These are phyloP conservation scores for Trametes coccinea DNA, from an alignment of 768 basidiomycete species.

Conservation along the genomic window DNA sequence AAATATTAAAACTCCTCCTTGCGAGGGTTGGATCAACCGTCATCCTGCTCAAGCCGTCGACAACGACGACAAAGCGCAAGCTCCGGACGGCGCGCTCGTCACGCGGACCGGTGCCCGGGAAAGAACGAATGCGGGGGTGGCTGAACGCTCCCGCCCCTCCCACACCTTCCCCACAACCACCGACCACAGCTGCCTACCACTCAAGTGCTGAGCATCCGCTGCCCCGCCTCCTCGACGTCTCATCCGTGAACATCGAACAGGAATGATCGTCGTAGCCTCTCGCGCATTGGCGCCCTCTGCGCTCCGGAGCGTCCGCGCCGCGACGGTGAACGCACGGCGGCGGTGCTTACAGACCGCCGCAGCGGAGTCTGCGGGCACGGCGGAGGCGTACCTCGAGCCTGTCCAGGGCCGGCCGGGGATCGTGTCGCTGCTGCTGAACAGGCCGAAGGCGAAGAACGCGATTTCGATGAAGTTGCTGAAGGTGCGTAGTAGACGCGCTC, in stretches of 20 bases:
- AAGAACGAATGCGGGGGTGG: conserved; percentile 17
- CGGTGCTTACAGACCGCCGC: conserved; percentile 11
- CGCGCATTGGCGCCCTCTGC: neutral
- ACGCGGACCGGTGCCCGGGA: conserved; percentile 1
- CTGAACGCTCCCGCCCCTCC: neutral
- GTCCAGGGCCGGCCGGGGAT: conserved; percentile 61
- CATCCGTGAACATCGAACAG: neutral
- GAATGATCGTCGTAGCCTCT: conserved; percentile 4
- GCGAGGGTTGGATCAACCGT: too few species aligned
- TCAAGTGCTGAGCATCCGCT: neutral
- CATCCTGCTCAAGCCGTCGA: neutral
- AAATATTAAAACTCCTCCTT: too few species aligned
- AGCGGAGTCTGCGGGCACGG: conserved; percentile 23
- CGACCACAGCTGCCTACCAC: neutral
- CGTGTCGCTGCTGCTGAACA: conserved; percentile 73
- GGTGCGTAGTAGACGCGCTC: conserved; percentile 38
- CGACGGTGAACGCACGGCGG: neutral
- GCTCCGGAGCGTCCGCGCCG: neutral
- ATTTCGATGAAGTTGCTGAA: conserved; percentile 73
- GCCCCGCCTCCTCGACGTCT: neutral
- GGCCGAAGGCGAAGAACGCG: conserved; percentile 84
- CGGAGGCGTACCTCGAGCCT: conserved; percentile 50
- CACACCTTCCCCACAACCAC: too few species aligned
- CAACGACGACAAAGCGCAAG: neutral
- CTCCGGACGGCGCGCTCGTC: neutral